Percentiles rank a stretch among this genome's conserved stretches.
phyloP scores from a whole-genome alignment of 164 flowering plant species.

The Magnolia changhungtana region DNA sequence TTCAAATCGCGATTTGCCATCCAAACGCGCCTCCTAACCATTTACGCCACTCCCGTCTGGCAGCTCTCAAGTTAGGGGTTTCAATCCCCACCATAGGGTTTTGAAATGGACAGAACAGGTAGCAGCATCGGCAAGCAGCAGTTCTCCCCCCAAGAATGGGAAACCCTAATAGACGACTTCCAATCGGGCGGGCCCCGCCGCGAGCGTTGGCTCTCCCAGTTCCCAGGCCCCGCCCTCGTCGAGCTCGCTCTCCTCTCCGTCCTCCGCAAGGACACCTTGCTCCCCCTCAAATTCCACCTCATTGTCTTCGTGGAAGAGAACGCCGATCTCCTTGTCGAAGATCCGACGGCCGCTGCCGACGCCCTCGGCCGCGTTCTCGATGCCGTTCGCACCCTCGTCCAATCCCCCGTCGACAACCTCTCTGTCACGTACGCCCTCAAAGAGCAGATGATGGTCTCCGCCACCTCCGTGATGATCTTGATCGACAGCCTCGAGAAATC shows the following conservation, averaged over 20 bases:
- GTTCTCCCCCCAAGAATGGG: conserved; percentile 72
- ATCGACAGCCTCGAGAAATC: conserved; percentile 11
- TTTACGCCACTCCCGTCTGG: not conserved
- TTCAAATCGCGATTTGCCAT: not conserved
- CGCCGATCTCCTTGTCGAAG: conserved; percentile 10
- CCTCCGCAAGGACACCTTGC: conserved; percentile 40
- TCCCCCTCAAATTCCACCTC: conserved; percentile 44
- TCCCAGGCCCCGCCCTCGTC: conserved; percentile 34
- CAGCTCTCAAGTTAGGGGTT: not conserved
- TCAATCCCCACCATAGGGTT: not conserved
- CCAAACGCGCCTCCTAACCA: not conserved
- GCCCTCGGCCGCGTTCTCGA: conserved; percentile 47
- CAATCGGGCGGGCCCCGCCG: conserved; percentile 44
- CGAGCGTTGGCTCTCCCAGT: conserved; percentile 36
- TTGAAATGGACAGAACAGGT: conserved; percentile 23
- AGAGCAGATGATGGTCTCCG: conserved; percentile 63
- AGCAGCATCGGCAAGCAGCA: conserved; percentile 21
- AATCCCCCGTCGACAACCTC: conserved; percentile 53
- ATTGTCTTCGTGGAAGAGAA: conserved; percentile 60
- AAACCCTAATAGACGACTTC: conserved; percentile 70
- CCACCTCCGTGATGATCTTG: conserved; percentile 54
- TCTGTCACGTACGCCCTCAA: conserved; percentile 43
- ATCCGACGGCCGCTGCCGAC: conserved; percentile 8
- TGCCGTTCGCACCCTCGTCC: conserved; percentile 47
- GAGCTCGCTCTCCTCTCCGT: conserved; percentile 58